phyloP scores from a whole-genome alignment of 352 stramenopile genomes.

The Elongisporangium prolatum region DNA sequence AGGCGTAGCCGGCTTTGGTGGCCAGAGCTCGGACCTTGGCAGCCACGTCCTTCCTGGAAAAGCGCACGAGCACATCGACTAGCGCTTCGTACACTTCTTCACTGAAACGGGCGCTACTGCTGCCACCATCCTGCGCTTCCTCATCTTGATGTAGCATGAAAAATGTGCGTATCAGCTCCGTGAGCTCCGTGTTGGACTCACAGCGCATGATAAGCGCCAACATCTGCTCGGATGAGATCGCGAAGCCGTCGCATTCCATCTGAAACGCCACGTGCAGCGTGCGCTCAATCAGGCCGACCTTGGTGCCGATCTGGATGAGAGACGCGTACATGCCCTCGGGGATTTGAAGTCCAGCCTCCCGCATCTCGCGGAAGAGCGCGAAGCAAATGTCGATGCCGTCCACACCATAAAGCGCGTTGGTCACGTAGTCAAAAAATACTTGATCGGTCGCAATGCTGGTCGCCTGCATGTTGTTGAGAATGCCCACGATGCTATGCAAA shows the following conservation, averaged over 20 bases:
- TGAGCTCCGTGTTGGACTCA: constrained; percentile 38
- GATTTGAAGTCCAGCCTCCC: constrained; percentile 29
- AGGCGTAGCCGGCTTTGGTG: constrained; percentile 9
- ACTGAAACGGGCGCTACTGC: constrained; percentile 34
- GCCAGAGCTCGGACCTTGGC: constrained; percentile 39
- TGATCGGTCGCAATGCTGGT: constrained; percentile 32
- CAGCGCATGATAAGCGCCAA: constrained; percentile 41
- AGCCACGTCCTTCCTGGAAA: constrained; percentile 39
- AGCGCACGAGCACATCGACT: constrained; percentile 32
- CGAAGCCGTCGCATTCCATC: constrained; percentile 78
- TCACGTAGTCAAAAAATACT: constrained; percentile 58
- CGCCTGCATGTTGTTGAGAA: constrained; percentile 45
- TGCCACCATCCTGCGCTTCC: constrained; percentile 6
- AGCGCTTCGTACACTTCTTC: constrained; percentile 55
- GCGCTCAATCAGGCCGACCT: constrained; percentile 52
- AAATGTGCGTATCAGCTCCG: constrained; percentile 58
- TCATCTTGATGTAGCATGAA: constrained; percentile 55
- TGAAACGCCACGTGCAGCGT: constrained; percentile 76
- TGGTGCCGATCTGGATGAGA: constrained; percentile 54
- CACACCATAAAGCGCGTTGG: constrained; percentile 48
- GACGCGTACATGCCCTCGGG: constrained; percentile 55
- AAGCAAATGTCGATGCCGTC: constrained; percentile 76
- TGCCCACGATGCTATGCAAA: constrained; percentile 30
- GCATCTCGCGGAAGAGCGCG: constrained; percentile 51
- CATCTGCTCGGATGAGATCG: constrained; percentile 42